Base-by-base conservation (phyloP, 2,329 filamentous ascomycete species). In the Leptographium wingfieldii region DNA sequence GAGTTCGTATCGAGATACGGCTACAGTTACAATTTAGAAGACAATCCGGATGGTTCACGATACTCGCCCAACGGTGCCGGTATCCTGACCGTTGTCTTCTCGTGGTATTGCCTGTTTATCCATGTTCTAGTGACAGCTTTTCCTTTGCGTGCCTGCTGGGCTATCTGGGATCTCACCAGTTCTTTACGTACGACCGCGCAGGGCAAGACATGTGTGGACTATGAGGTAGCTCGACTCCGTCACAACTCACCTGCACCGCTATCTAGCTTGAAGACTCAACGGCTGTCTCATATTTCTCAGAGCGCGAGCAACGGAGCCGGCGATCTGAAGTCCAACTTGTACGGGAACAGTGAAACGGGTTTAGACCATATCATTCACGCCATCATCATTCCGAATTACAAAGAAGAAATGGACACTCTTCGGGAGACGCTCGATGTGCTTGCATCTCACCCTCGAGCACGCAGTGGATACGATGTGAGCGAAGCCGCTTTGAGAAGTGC, bases 361-460 rank as follows among this genome's bases (percentile, higher is more conserved):
- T 67, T 72, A n/a, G 73, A 77, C 49, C 73, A 73, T 29, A 71
- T 86, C 59, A 72, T 87, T 35, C 84, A 88, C 68, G 83, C 81
- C 16, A 86, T 90, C 63, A 76, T 89, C 63, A 77, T 90, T 52
- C 86, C 86, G 22, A 88, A 88, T 67, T 90, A 89, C 73, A 87
- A 87, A 70, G 86, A 90, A 69, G 85, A 88, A 60, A 73, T 84
- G 60, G 83, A 86, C 61, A 87, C 83, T 0, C 73, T 89, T 55
- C 77, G 81, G 63, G 84, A 87, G 68, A 89, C 86, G 0, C 72
- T 90, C 25, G 81, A 84, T 49, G 85, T 89, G 27, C 72, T 89
- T 62, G 84, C 84, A 5, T 85, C 80, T 35, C 86, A 90, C 67
- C 77, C 82, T 0, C 79, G 82, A 65, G 86, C 86, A 31, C 75